Conservation (phyloP, 2,329 filamentous ascomycete species). For the Bertia moriformis region DNA sequence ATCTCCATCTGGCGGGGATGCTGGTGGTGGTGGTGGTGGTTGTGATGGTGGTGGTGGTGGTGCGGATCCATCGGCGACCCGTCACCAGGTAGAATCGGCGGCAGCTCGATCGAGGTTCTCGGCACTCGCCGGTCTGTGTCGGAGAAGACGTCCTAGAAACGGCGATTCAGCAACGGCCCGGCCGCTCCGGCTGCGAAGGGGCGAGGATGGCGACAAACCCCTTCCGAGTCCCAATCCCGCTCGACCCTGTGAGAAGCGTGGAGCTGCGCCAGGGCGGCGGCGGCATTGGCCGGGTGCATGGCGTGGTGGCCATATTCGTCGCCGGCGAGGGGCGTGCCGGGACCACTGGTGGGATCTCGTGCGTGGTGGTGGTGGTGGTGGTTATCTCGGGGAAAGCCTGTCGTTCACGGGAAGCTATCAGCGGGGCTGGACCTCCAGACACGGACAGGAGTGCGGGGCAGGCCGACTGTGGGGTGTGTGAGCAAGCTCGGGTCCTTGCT, state of each 20-base stretch:
- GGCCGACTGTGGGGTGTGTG: slow-evolving; percentile 6
- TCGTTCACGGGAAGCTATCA: slow-evolving; percentile 8
- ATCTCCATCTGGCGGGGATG: slow-evolving; percentile 62
- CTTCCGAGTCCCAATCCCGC: slow-evolving; percentile 64
- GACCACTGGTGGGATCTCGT: slow-evolving; percentile 49
- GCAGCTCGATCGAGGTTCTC: slow-evolving; percentile 58
- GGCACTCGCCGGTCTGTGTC: slow-evolving; percentile 53
- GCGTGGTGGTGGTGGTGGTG: slow-evolving; percentile 48
- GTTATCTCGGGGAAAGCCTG: too few species aligned
- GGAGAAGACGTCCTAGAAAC: slow-evolving; percentile 57
- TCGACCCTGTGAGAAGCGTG: slow-evolving; percentile 66
- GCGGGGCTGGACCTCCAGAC: slow-evolving; percentile 4
- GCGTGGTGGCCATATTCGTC: slow-evolving; percentile 51
- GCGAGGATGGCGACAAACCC: slow-evolving; percentile 29
- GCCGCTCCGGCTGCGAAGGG: not conserved
- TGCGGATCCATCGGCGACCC: slow-evolving; percentile 61
- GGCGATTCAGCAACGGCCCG: too few species aligned
- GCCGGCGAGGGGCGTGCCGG: slow-evolving; percentile 58
- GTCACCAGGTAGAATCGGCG: slow-evolving; percentile 49
- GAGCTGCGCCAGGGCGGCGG: slow-evolving; percentile 74
- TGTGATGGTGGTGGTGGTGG: too few species aligned
- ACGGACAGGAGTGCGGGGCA: slow-evolving; percentile 2
- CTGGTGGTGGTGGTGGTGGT: too few species aligned
- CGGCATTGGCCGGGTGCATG: slow-evolving; percentile 60
- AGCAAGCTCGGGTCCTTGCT: slow-evolving; percentile 1